A percentile compares a stretch with the other conserved stretches of the same genome.
Conservation (phyloP, 108 stramenopile species). For the Fragilariopsis cylindrus region DNA sequence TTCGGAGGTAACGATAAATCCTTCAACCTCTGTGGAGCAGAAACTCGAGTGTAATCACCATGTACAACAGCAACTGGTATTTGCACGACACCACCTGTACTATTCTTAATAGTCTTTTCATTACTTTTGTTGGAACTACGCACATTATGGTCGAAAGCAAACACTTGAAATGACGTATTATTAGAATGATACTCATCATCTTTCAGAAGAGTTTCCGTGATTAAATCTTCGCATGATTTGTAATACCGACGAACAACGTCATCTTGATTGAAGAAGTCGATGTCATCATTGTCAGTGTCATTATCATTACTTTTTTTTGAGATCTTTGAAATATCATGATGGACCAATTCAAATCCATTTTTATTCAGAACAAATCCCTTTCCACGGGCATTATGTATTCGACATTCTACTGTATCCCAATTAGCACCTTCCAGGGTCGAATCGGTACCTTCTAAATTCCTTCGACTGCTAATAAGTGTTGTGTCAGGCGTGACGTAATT, state of each 20-base stretch:
- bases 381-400: conserved; percentile 41
- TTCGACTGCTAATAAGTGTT: conserved; percentile 35
- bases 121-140: conserved; percentile 14
- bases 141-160: conserved; percentile 69
- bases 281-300: conserved; percentile 1
- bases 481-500: conserved; percentile 51
- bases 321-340: background rate
- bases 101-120: conserved; percentile 8
- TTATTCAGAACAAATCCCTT: conserved; percentile 15
- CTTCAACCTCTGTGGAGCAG: conserved; percentile 52
- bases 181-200: background rate
- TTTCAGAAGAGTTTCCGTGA: conserved; percentile 8
- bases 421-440: conserved; percentile 35
- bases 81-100: conserved; percentile 33
- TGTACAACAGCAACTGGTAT: conserved; percentile 56
- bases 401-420: conserved; percentile 41
- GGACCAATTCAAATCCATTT: conserved; percentile 51
- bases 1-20: conserved; percentile 53
- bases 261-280: conserved; percentile 51
- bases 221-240: conserved; percentile 44
- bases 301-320: too few relatives aligned
- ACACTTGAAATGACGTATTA: conserved; percentile 3
- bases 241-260: conserved; percentile 53
- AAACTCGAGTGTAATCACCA: conserved; percentile 54
- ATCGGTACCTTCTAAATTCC: conserved; percentile 48